Evolutionary conservation across 441 rosid species (phyloP).

Genomic region (Croton laevigatus): DNA sequence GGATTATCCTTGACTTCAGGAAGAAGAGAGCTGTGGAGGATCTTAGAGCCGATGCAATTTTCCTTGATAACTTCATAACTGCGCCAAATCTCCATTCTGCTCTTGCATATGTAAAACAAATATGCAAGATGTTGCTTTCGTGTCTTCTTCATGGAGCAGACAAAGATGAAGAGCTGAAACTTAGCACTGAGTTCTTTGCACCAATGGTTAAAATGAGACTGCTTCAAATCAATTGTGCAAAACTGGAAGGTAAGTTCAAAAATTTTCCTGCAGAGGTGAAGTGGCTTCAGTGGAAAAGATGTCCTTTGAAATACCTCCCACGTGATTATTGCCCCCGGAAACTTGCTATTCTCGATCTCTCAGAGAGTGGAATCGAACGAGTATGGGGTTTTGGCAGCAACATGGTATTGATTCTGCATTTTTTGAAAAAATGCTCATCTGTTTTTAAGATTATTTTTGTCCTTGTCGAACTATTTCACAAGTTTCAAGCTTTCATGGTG

Average conservation of each 20-base stretch:
- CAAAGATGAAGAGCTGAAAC: slow-evolving; percentile 23
- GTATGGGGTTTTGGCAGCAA: slow-evolving; percentile 24
- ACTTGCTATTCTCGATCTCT: slow-evolving; percentile 66
- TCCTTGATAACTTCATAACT: slow-evolving; percentile 5
- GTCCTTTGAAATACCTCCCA: slow-evolving; percentile 47
- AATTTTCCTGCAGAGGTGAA: slow-evolving; percentile 42
- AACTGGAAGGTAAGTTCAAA: slow-evolving; percentile 46
- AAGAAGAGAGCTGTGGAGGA: slow-evolving; percentile 18
- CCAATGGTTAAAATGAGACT: slow-evolving; percentile 48
- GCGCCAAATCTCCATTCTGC: slow-evolving; percentile 17
- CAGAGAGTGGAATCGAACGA: slow-evolving; percentile 48
- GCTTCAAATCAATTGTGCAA: slow-evolving; percentile 53
- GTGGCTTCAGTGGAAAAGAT: slow-evolving; percentile 73
- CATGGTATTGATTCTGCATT: slow-evolving; percentile 27
- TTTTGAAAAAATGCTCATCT: not conserved
- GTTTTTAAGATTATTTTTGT: not conserved
- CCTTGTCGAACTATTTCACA: too few species aligned
- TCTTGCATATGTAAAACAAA: slow-evolving; percentile 24
- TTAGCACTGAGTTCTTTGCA: slow-evolving; percentile 33
- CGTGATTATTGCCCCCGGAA: slow-evolving; percentile 30
- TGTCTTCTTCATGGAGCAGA: slow-evolving; percentile 16
- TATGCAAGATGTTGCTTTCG: not conserved
- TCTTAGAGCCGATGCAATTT: slow-evolving; percentile 12
- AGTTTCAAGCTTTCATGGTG: too few species aligned
- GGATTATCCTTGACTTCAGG: slow-evolving; percentile 18